Evolutionary conservation across 768 basidiomycete species (phyloP).

Genomic region (Amanita brunnescens): DNA sequence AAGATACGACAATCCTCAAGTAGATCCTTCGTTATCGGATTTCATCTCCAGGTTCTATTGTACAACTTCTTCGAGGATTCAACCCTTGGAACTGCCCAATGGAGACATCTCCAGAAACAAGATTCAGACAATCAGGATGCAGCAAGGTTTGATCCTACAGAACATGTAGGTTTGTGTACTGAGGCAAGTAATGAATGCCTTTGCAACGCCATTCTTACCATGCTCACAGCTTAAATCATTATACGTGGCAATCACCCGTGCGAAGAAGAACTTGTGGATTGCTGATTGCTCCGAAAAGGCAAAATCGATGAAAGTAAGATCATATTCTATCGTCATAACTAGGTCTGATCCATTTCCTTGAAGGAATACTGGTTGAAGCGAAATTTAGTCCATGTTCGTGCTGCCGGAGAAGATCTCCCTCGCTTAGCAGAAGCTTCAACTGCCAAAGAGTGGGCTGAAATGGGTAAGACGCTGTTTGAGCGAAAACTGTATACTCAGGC

Average conservation of each 20-base stretch:
- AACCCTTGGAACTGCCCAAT: constrained; percentile 36
- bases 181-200: constrained; percentile 32
- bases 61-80: constrained; percentile 75
- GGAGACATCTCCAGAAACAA: constrained; percentile 49
- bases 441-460: constrained; percentile 27
- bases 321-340: neutral
- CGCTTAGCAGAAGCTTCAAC: constrained; percentile 48
- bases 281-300: constrained; percentile 50
- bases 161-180: constrained; percentile 47
- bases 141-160: constrained; percentile 40
- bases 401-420: constrained; percentile 40
- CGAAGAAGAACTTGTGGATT: constrained; percentile 64
- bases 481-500: constrained; percentile 37
- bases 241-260: constrained; percentile 66
- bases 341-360: neutral
- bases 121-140: constrained; percentile 15
- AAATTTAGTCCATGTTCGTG: constrained; percentile 38
- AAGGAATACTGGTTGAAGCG: constrained; percentile 45
- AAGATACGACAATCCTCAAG: neutral
- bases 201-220: neutral
- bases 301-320: constrained; percentile 48
- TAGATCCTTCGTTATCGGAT: neutral
- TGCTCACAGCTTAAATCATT: constrained; percentile 48
- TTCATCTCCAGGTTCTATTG: constrained; percentile 47
- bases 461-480: constrained; percentile 26